Percentiles rank a stretch among this genome's conserved stretches.
Evolutionary conservation across 768 basidiomycete genomes (phyloP).

Genomic region (Panus rudis): DNA sequence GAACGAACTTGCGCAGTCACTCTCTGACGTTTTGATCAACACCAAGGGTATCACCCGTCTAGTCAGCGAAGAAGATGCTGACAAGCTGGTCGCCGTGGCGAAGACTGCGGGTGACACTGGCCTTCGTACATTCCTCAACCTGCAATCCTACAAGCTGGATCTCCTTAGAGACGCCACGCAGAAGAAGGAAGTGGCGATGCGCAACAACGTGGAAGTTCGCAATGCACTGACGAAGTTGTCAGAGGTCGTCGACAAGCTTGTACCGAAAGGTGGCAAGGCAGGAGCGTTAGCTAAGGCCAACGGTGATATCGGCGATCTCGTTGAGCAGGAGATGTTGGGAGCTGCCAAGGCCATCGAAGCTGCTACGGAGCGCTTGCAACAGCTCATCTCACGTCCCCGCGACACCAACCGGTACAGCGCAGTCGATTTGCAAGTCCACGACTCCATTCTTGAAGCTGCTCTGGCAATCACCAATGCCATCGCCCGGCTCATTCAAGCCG

Average conservation of each 20-base stretch:
- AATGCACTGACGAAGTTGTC: conserved; percentile 77
- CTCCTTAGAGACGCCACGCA: conserved; percentile 59
- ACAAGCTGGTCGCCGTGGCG: conserved; percentile 81
- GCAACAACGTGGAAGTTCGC: conserved; percentile 85
- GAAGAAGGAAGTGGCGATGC: conserved; percentile 81
- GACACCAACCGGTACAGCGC: conserved; percentile 85
- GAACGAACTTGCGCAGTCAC: conserved; percentile 91
- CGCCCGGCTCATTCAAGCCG: conserved; percentile 88
- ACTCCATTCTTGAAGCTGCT: conserved; percentile 90
- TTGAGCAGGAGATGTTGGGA: conserved; percentile 92
- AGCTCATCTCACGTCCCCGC: conserved; percentile 86
- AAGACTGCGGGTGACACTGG: conserved; percentile 84
- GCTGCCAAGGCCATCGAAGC: conserved; percentile 91
- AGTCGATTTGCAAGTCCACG: conserved; percentile 94
- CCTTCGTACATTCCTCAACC: conserved; percentile 87
- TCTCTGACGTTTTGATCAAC: conserved; percentile 88
- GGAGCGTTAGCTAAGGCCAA: conserved; percentile 67
- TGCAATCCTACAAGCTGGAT: conserved; percentile 93
- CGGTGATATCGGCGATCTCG: conserved; percentile 92
- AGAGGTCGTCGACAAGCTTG: conserved; percentile 76
- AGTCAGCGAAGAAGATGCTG: conserved; percentile 82
- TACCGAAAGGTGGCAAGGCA: conserved; percentile 76
- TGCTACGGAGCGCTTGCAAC: conserved; percentile 84
- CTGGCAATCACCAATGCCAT: conserved; percentile 96
- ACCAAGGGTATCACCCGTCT: conserved; percentile 95